Evolutionary conservation across 1,284 basidiomycete species (phyloP), one percentile per base, ranked within the genome.

Genomic region (Pyrrhoderma lamaoense): DNA sequence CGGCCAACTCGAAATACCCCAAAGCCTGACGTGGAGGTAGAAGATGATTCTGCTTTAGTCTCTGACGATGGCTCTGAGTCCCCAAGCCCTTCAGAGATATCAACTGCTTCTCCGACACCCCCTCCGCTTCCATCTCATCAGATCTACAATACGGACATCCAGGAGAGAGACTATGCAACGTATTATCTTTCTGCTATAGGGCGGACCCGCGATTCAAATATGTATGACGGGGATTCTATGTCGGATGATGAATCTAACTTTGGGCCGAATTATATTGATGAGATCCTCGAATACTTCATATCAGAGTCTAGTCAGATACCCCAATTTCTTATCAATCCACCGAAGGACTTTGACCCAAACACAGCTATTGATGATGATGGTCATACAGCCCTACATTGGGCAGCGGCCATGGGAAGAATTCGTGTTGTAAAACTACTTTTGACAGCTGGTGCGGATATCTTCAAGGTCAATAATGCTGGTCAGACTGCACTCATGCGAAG

Each of bases 231-330:
- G 11, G 49, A 43, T 9, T 48, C 54, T 7, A 56, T 59, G 14
- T 69, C 66, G 37, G 79, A 75, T 19, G 55, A 52, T 44, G 70
- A 68, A 8, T 77, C 77, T 51, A 76, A 75, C 53, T 64, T 64
- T 42, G 77, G 80, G 57, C 68, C 74, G 19, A 72, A 79, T 47
- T 99, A 99, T 64, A 93, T 88, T 42, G 94, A 98, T 67, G 89
- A 94, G 65, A 94, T 99, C 56, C 76, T 99, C 59, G 95, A 99
- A 72, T 99, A 98, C 70, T 99, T 99, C 68, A 94, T 99, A 60
- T 97, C 95, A 42, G 96, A 99, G 68, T 90, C 93, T 39, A 91
- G 90, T 58, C 89, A 94, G 63, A 85, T 97, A 37, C 96, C 96
- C 3, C 74, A 81, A 21, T 76, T 98, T 52, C 82, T 99, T 60